Conservation (phyloP, 1,284 basidiomycete genomes). For the Puccinia horiana region DNA sequence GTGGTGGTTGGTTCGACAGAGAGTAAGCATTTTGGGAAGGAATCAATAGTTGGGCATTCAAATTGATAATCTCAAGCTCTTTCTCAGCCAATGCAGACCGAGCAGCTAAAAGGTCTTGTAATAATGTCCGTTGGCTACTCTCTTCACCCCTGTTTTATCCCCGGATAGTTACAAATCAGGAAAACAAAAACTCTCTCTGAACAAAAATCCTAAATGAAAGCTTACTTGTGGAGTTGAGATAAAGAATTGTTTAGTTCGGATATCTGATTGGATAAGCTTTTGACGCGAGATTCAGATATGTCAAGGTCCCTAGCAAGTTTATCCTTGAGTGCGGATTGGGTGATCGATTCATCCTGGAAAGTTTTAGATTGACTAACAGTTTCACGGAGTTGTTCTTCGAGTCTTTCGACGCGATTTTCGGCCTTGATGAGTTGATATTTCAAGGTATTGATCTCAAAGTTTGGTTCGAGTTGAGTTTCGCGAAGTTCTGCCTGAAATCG, state of each 20-base stretch:
- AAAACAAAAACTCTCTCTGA: conserved; percentile 1
- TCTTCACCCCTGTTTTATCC: not conserved
- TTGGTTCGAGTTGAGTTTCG: conserved; percentile 24
- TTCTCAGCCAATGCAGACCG: conserved; percentile 15
- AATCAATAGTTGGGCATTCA: not conserved
- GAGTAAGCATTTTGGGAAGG: not conserved
- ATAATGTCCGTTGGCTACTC: not conserved
- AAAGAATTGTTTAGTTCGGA: not conserved
- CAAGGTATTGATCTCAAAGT: conserved; percentile 31
- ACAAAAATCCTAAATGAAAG: not conserved
- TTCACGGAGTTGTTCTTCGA: conserved; percentile 25
- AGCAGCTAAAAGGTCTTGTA: conserved; percentile 10
- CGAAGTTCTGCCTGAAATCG: conserved; percentile 6
- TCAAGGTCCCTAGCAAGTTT: conserved; percentile 1
- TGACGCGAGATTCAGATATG: conserved; percentile 9
- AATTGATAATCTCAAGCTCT: conserved; percentile 17
- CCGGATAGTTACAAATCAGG: not conserved
- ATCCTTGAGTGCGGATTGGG: conserved; percentile 4
- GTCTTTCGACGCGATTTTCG: conserved; percentile 18
- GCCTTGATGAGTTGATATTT: conserved; percentile 34
- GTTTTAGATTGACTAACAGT: not conserved
- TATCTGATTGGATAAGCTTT: conserved; percentile 7
- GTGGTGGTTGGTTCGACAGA: not conserved
- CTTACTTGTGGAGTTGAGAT: conserved; percentile 23
- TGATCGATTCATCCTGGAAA: conserved; percentile 4